A percentile compares a stretch with the other conserved stretches of the same genome.
These are phyloP conservation scores for Leptographium procerum DNA, from an alignment of 2,329 filamentous ascomycete genomes.

Conservation along the genomic window DNA sequence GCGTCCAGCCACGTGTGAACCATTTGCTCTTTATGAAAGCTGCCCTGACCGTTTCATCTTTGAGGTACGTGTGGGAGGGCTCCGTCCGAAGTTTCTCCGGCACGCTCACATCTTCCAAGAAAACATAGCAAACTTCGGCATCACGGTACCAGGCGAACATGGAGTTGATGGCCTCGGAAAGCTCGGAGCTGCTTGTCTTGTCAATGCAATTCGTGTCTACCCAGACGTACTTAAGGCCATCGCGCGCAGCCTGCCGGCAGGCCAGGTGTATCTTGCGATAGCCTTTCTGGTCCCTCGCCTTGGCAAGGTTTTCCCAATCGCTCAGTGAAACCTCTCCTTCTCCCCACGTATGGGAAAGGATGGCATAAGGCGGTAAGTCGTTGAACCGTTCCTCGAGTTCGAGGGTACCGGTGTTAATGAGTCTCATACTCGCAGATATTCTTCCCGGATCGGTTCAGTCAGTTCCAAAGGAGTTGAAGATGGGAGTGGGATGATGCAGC, in stretches of 20 bases:
- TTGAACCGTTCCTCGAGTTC: constrained; percentile 5
- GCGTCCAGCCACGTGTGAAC: constrained; percentile 15
- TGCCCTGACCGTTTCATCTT: neutral
- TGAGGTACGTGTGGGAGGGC: neutral
- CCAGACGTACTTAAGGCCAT: constrained; percentile 22
- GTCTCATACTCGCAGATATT: constrained; percentile 6
- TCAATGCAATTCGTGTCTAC: constrained; percentile 28
- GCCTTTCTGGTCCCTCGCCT: constrained; percentile 8
- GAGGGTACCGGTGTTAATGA: constrained; percentile 8
- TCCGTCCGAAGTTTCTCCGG: neutral
- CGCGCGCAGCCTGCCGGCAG: constrained; percentile 13
- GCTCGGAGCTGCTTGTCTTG: constrained; percentile 22
- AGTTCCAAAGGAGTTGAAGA: neutral
- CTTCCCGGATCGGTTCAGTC: no score
- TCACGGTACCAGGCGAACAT: constrained; percentile 21
- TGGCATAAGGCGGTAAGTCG: constrained; percentile 18
- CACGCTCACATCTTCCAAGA: constrained; percentile 16
- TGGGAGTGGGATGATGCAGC: neutral
- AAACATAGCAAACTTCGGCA: constrained; percentile 23
- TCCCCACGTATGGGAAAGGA: constrained; percentile 22
- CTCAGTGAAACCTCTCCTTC: constrained; percentile 18
- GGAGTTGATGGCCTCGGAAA: constrained; percentile 21
- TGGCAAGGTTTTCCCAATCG: constrained; percentile 10
- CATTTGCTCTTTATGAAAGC: constrained; percentile 4
- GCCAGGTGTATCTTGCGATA: constrained; percentile 17